Conservation (phyloP, 2,329 filamentous ascomycete species). For the Fusarium domesticum region DNA sequence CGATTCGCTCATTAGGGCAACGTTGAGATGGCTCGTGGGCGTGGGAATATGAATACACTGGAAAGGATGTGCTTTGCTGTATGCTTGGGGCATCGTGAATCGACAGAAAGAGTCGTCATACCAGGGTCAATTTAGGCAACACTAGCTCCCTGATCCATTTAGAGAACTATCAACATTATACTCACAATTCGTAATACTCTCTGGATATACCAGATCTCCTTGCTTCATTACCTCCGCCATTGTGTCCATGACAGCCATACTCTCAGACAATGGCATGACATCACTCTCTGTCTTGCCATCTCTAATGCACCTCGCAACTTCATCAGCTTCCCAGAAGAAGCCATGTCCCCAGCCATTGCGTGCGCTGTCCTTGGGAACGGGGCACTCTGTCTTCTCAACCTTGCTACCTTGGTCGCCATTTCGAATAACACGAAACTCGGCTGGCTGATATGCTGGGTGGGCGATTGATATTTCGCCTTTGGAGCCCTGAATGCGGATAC, state of each 20-base stretch:
- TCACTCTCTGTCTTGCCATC: constrained; percentile 60
- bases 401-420: constrained; percentile 6
- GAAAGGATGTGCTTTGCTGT: no score
- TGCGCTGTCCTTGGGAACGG: constrained; percentile 16
- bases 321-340: constrained; percentile 85
- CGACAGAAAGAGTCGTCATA: no score
- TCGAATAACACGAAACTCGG: neutral
- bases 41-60: no score
- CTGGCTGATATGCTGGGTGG: constrained; percentile 1
- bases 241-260: constrained; percentile 71
- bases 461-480: constrained; percentile 3
- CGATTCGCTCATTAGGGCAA: constrained; percentile 15
- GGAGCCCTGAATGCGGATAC: constrained; percentile 5
- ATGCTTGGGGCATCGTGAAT: no score
- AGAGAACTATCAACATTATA: neutral
- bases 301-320: constrained; percentile 56
- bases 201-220: constrained; percentile 45
- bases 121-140: neutral
- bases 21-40: neutral
- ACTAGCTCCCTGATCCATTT: neutral
- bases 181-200: neutral
- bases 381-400: neutral
- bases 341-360: constrained; percentile 55
- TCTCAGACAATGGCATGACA: constrained; percentile 65
- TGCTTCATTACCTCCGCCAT: constrained; percentile 49